A percentile compares a stretch with the other conserved stretches of the same genome.
Conservation (phyloP, 352 stramenopile species). For the Thalassiosira oceanica region DNA sequence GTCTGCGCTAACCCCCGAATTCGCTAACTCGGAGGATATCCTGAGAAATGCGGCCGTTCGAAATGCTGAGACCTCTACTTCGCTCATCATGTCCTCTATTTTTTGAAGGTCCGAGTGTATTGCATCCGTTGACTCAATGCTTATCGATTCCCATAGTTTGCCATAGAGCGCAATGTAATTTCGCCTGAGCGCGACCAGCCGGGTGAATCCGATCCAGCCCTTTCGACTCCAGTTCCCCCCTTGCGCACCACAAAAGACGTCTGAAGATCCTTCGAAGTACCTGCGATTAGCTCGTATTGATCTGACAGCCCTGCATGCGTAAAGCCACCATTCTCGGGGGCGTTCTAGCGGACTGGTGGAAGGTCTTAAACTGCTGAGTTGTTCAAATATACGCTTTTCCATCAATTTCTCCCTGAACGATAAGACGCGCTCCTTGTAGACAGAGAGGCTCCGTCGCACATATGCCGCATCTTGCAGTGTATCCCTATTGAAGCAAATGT, state of each 20-base stretch:
- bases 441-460: constrained; percentile 60
- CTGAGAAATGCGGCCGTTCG: constrained; percentile 36
- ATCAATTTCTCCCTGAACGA: constrained; percentile 26
- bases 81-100: constrained; percentile 61
- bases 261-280: constrained; percentile 7
- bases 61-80: constrained; percentile 68
- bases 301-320: constrained; percentile 51
- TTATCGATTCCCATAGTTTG: constrained; percentile 16
- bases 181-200: constrained; percentile 36
- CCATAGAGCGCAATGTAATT: constrained; percentile 53
- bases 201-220: constrained; percentile 55
- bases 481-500: constrained; percentile 51
- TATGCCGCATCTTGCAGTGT: constrained; percentile 73
- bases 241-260: too few species aligned
- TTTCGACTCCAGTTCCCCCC: constrained; percentile 11
- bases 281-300: constrained; percentile 18
- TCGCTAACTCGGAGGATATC: too few species aligned
- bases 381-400: constrained; percentile 24
- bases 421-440: constrained; percentile 25
- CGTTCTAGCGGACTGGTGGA: constrained; percentile 25
- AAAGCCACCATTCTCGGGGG: constrained; percentile 64
- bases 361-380: constrained; percentile 28
- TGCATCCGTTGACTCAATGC: constrained; percentile 8
- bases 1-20: too few species aligned
- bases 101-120: constrained; percentile 42